A percentile compares a stretch with the other conserved stretches of the same genome.
Evolutionary conservation across 2,329 filamentous ascomycete species (phyloP).

Genomic region (Niveomyces coronatus): DNA sequence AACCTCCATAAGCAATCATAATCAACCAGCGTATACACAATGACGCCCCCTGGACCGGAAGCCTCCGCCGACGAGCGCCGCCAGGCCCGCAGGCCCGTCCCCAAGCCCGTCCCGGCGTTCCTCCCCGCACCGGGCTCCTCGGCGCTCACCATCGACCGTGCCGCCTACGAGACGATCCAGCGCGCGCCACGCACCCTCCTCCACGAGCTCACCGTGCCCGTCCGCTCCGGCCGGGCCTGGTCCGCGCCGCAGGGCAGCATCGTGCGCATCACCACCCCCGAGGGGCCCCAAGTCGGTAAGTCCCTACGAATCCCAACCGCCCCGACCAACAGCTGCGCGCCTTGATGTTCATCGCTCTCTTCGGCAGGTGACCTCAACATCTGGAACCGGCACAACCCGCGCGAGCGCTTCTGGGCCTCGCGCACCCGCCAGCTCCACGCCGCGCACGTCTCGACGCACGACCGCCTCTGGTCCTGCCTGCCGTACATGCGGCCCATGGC

Average conservation of each 20-base stretch:
- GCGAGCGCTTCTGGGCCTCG: constrained; percentile 73
- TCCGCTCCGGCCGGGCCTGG: constrained; percentile 67
- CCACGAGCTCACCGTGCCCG: constrained; percentile 53
- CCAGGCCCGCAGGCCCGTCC: constrained; percentile 32
- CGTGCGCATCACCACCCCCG: constrained; percentile 62
- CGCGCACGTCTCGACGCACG: constrained; percentile 59
- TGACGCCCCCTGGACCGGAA: constrained; percentile 8
- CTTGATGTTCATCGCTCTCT: neutral
- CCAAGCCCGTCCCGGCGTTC: constrained; percentile 39
- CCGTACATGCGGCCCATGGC: constrained; percentile 48
- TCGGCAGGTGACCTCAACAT: constrained; percentile 62
- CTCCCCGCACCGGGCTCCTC: constrained; percentile 33
- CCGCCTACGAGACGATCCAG: constrained; percentile 52
- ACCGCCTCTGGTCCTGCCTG: constrained; percentile 68
- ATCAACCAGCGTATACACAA: no score
- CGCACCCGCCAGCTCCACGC: constrained; percentile 71
- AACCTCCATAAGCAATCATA: no score
- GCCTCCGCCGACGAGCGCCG: constrained; percentile 26
- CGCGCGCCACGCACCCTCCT: constrained; percentile 29
- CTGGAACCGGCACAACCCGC: constrained; percentile 66
- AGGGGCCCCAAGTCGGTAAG: constrained; percentile 63
- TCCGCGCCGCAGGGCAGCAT: constrained; percentile 56
- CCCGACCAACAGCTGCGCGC: neutral
- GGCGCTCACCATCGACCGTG: constrained; percentile 32
- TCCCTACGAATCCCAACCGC: neutral